Percentiles rank a stretch among this genome's conserved stretches.
These are phyloP conservation scores for Cucurbita ficifolia DNA, from an alignment of 306 rosid species.

Conservation along the genomic window DNA sequence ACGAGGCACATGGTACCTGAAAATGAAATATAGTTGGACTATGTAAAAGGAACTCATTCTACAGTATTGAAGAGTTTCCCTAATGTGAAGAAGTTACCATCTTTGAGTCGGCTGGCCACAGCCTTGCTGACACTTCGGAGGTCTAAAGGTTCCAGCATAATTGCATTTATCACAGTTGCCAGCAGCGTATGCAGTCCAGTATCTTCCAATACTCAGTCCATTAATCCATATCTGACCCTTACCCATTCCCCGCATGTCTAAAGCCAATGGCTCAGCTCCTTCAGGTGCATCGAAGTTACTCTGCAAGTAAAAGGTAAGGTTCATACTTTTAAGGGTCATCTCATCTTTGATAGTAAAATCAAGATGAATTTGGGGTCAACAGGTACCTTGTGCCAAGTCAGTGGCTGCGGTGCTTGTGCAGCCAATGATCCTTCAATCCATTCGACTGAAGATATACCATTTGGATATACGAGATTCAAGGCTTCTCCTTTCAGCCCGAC, in stretches of 20 bases:
- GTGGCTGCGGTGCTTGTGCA: constrained; percentile 53
- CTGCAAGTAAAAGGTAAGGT: constrained; percentile 30
- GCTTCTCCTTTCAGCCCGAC: constrained; percentile 96
- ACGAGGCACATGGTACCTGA: constrained; percentile 96
- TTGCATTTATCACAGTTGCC: constrained; percentile 65
- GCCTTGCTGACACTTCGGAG: constrained; percentile 77
- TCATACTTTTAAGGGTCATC: background rate
- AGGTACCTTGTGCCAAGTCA: constrained; percentile 95
- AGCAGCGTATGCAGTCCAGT: constrained; percentile 76
- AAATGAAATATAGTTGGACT: constrained; percentile 9
- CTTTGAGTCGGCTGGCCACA: constrained; percentile 89
- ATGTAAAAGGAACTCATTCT: constrained; percentile 1
- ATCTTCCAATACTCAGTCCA: constrained; percentile 83
- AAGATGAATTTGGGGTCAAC: background rate
- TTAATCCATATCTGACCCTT: constrained; percentile 99
- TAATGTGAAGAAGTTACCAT: constrained; percentile 36
- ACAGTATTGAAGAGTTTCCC: background rate
- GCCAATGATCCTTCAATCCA: constrained; percentile 68
- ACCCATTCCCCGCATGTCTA: constrained; percentile 96
- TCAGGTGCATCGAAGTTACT: constrained; percentile 62
- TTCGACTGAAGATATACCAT: constrained; percentile 59
- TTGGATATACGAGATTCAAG: constrained; percentile 72
- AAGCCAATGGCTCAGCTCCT: constrained; percentile 84
- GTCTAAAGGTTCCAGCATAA: constrained; percentile 64
- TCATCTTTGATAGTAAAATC: constrained; percentile 2